Conservation (phyloP, 306 rosid genomes). For the Vigna radiata region DNA sequence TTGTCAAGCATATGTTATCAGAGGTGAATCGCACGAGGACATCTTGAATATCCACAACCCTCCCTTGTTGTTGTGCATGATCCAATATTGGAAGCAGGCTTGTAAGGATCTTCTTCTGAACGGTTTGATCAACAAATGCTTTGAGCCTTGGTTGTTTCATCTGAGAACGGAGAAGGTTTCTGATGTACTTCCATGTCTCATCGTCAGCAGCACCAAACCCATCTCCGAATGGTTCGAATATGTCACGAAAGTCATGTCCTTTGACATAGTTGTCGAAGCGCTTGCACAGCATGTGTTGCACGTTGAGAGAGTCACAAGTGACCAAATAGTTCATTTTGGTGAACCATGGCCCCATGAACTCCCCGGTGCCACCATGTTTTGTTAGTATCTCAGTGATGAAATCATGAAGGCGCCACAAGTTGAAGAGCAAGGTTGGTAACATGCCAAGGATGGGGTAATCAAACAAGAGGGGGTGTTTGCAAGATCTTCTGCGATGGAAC, state of each 20-base stretch:
- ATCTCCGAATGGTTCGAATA: conserved; percentile 47
- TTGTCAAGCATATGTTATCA: conserved; percentile 40
- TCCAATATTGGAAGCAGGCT: conserved; percentile 43
- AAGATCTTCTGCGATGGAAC: no score
- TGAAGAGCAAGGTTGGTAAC: not conserved
- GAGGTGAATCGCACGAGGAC: conserved; percentile 47
- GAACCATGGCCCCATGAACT: conserved; percentile 40
- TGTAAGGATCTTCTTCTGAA: conserved; percentile 30
- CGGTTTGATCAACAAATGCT: conserved; percentile 14
- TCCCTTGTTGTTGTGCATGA: conserved; percentile 1
- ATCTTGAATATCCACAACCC: conserved; percentile 47
- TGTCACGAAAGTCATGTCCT: conserved; percentile 43
- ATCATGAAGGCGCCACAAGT: conserved; percentile 22
- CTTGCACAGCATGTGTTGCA: conserved; percentile 28
- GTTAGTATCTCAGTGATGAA: not conserved
- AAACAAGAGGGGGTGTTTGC: not conserved
- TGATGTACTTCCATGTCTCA: conserved; percentile 40
- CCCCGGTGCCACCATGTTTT: no score
- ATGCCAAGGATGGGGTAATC: conserved; percentile 51
- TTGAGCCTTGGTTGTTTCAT: conserved; percentile 18
- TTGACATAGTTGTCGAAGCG: conserved; percentile 31
- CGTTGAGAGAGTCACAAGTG: conserved; percentile 47
- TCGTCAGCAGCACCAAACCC: conserved; percentile 48
- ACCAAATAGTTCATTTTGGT: conserved; percentile 15
- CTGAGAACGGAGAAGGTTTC: conserved; percentile 25